These are phyloP conservation scores for Scheffersomyces ergatensis DNA, from an alignment of 805 yeast genomes.

Conservation along the genomic window DNA sequence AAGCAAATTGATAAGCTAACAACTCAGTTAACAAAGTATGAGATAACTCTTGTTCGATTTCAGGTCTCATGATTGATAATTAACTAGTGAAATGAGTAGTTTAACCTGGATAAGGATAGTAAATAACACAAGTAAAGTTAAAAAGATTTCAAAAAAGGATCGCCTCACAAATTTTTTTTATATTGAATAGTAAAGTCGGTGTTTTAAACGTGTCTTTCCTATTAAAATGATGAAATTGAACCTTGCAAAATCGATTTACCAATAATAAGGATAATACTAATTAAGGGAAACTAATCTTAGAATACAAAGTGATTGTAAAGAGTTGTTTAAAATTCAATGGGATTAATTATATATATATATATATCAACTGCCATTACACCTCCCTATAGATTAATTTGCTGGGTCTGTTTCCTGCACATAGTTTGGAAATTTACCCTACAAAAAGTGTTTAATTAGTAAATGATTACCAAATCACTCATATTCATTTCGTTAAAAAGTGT, in stretches of 20 bases:
- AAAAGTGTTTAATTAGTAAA: background rate
- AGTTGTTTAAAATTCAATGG: no score
- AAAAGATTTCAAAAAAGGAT: no score
- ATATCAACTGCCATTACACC: background rate
- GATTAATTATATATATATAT: no score
- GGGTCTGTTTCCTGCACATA: background rate
- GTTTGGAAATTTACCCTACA: background rate
- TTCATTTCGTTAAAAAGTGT: no score
- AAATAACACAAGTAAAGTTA: no score
- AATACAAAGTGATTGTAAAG: no score
- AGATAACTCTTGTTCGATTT: conserved; percentile 95
- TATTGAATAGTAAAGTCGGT: background rate
- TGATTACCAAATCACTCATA: background rate
- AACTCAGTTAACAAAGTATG: conserved; percentile 92
- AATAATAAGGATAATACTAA: no score
- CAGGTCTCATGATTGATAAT: conserved; percentile 67
- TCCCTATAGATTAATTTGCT: background rate
- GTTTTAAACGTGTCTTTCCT: background rate
- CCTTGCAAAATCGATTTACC: no score
- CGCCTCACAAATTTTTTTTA: no score
- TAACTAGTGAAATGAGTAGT: no score
- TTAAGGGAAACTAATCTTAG: no score
- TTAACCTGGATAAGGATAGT: background rate
- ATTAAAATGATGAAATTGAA: background rate
- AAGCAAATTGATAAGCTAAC: conserved; percentile 97